Conservation (phyloP, 2,329 filamentous ascomycete genomes). For the Coleophoma eucalyptorum region DNA sequence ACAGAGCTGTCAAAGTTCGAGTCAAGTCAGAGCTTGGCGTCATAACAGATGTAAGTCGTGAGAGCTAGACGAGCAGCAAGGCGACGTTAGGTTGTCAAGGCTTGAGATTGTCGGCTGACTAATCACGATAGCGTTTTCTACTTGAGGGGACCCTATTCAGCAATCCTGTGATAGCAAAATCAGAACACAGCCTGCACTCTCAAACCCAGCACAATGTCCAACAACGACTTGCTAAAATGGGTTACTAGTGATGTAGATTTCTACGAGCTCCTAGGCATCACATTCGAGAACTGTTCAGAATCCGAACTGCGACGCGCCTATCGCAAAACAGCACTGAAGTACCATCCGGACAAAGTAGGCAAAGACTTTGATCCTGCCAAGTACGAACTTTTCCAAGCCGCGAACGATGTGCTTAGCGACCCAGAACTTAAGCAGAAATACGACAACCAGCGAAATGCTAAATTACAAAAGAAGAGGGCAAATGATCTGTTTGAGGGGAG, state of each 20-base stretch:
- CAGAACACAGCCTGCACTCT: too few species aligned
- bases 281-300: slow-evolving; percentile 17
- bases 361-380: slow-evolving; percentile 71
- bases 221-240: slow-evolving; percentile 27
- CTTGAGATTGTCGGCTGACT: background rate
- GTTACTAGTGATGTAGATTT: slow-evolving; percentile 28
- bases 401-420: slow-evolving; percentile 79
- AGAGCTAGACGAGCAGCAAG: background rate
- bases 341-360: slow-evolving; percentile 89
- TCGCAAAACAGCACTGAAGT: slow-evolving; percentile 79
- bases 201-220: slow-evolving; percentile 19
- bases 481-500: slow-evolving; percentile 70
- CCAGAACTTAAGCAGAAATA: slow-evolving; percentile 69
- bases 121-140: background rate
- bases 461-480: slow-evolving; percentile 65
- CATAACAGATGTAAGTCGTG: too few species aligned
- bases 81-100: background rate
- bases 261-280: slow-evolving; percentile 25
- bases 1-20: too few species aligned
- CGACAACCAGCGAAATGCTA: slow-evolving; percentile 70
- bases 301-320: slow-evolving; percentile 53
- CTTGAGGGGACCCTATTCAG: background rate
- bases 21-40: too few species aligned
- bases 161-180: background rate
- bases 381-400: slow-evolving; percentile 82